A percentile compares a stretch with the other conserved stretches of the same genome.
Evolutionary conservation across 768 basidiomycete species (phyloP).

Genomic region (Termitomyces sp.): DNA sequence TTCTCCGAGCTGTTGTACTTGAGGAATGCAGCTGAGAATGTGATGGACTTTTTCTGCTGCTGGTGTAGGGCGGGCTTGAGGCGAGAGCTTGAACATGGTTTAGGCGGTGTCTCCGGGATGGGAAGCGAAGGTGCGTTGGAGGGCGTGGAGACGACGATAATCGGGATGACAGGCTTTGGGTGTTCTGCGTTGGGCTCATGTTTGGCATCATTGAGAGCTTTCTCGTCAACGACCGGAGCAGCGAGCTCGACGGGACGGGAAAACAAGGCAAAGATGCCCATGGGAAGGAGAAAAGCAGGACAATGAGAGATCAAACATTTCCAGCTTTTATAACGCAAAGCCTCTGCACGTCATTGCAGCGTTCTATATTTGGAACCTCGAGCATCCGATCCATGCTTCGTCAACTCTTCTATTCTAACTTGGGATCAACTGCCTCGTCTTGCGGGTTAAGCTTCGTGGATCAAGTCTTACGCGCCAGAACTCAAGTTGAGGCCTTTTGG

Average conservation of each 20-base stretch:
- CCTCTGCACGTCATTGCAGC: not conserved
- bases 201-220: not conserved
- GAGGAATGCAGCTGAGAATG: slow-evolving; percentile 25
- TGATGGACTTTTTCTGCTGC: slow-evolving; percentile 32
- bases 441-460: no score
- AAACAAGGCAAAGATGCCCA: slow-evolving; percentile 23
- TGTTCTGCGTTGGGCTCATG: not conserved
- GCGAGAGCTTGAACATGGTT: not conserved
- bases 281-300: not conserved
- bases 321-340: not conserved
- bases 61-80: slow-evolving; percentile 7
- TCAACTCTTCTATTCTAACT: not conserved
- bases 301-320: not conserved
- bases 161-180: not conserved
- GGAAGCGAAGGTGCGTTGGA: slow-evolving; percentile 25
- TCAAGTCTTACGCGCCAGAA: not conserved
- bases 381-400: not conserved
- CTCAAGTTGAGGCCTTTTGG: slow-evolving; percentile 43
- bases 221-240: not conserved
- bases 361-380: not conserved
- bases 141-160: slow-evolving; percentile 3
- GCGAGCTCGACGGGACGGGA: slow-evolving; percentile 8
- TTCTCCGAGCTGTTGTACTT: slow-evolving; percentile 41
- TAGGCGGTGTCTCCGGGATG: not conserved
- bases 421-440: not conserved